Conservation (phyloP, 1,284 basidiomycete genomes). For the Ceratobasidium sp. region DNA sequence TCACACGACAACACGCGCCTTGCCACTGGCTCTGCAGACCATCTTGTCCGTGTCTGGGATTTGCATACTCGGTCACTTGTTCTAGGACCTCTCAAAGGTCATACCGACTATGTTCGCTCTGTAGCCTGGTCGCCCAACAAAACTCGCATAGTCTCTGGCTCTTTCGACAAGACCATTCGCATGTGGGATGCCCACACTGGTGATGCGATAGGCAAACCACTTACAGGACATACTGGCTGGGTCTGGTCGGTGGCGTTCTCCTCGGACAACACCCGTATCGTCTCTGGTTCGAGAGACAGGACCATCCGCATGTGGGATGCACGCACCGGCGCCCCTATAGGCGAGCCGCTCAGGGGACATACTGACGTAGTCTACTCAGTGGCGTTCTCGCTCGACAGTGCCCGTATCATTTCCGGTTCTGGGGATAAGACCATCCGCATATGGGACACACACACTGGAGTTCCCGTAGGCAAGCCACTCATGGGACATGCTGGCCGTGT, state of each 20-base stretch:
- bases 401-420: too few relatives aligned
- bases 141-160: constrained; percentile 20
- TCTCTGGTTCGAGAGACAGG: constrained; percentile 32
- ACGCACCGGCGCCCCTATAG: too few relatives aligned
- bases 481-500: too few relatives aligned
- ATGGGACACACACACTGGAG: too few relatives aligned
- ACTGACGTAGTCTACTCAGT: too few relatives aligned
- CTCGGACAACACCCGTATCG: constrained; percentile 21
- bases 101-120: constrained; percentile 4
- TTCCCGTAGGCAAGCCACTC: too few relatives aligned
- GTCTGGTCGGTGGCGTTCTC: constrained; percentile 11
- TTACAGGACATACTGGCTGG: constrained; percentile 1
- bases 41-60: constrained; percentile 42
- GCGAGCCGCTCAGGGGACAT: too few relatives aligned
- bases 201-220: not conserved
- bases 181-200: constrained; percentile 18
- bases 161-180: constrained; percentile 12
- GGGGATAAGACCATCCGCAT: too few relatives aligned
- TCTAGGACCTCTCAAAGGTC: not conserved
- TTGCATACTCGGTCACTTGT: constrained; percentile 2
- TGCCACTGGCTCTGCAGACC: constrained; percentile 39
- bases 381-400: too few relatives aligned
- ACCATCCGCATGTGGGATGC: constrained; percentile 41
- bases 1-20: constrained; percentile 11
- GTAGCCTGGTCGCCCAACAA: constrained; percentile 34